Evolutionary conservation across 2,329 filamentous ascomycete species (phyloP).

Genomic region (Gyromitra esculenta): DNA sequence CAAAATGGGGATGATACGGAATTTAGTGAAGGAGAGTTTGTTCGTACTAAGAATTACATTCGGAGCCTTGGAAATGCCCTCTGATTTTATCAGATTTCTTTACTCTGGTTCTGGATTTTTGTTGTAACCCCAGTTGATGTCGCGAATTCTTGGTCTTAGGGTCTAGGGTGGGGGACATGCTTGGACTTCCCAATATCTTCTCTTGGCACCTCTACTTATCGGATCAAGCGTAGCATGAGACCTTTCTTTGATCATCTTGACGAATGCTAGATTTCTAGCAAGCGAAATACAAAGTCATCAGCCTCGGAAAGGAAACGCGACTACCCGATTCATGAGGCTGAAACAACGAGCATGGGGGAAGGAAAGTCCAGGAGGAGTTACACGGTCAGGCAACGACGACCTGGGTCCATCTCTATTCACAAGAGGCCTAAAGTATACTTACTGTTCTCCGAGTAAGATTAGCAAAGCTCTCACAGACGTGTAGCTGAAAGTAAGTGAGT

Average conservation of each 20-base stretch:
- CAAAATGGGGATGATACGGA: conserved; percentile 27
- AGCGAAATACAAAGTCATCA: neutral
- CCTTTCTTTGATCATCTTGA: neutral
- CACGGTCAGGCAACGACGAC: conserved; percentile 4
- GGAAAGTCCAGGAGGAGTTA: conserved; percentile 30
- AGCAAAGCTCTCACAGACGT: neutral
- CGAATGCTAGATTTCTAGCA: neutral
- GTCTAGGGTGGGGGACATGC: conserved; percentile 29
- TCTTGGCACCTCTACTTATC: neutral
- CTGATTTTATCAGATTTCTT: conserved; percentile 35
- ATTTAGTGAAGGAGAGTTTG: neutral
- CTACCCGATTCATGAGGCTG: neutral
- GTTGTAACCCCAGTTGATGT: conserved; percentile 15
- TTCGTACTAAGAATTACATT: conserved; percentile 17
- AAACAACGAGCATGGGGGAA: neutral
- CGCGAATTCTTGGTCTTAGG: conserved; percentile 24
- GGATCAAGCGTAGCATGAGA: neutral
- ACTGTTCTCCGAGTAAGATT: neutral
- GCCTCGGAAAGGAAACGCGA: neutral
- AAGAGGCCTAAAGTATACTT: no score
- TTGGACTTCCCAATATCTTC: neutral
- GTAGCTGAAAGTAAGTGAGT: neutral
- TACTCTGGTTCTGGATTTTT: conserved; percentile 41
- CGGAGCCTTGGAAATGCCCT: neutral
- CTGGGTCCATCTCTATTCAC: neutral